A percentile compares a stretch with the other conserved stretches of the same genome.
phyloP scores from a whole-genome alignment of 1,284 basidiomycete species.

The Malassezia nana region DNA sequence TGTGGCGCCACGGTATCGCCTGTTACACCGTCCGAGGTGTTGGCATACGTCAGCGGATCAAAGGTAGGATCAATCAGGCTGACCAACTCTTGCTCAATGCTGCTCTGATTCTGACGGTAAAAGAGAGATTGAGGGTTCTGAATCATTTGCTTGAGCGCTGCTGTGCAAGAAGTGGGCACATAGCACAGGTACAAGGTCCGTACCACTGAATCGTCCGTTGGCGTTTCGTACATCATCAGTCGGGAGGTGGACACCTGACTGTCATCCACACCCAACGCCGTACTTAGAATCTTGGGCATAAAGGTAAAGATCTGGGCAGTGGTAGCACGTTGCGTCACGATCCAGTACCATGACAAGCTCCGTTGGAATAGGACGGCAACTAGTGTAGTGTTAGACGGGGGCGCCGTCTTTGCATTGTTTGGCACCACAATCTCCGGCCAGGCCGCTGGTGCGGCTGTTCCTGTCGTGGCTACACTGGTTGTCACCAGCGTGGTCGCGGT shows the following conservation, averaged over 20 bases:
- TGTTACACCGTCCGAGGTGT: conserved; percentile 7
- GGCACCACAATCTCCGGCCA: conserved; percentile 5
- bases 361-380: conserved; percentile 35
- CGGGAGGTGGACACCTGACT: conserved; percentile 29
- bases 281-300: conserved; percentile 35
- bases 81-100: conserved; percentile 31
- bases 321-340: conserved; percentile 34
- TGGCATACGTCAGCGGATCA: conserved; percentile 20
- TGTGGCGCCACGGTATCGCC: conserved; percentile 5
- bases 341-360: conserved; percentile 35
- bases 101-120: neutral
- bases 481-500: neutral
- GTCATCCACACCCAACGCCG: conserved; percentile 13
- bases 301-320: conserved; percentile 45
- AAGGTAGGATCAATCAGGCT: conserved; percentile 33
- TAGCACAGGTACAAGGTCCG: conserved; percentile 40
- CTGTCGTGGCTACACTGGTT: too few species aligned
- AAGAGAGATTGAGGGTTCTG: neutral
- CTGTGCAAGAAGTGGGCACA: conserved; percentile 16
- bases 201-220: conserved; percentile 8
- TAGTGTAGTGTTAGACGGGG: neutral
- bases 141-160: neutral
- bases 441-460: neutral
- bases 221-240: conserved; percentile 15
- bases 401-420: neutral